Evolutionary conservation across 306 rosid species (phyloP).

Genomic region (Acmispon strigosus): DNA sequence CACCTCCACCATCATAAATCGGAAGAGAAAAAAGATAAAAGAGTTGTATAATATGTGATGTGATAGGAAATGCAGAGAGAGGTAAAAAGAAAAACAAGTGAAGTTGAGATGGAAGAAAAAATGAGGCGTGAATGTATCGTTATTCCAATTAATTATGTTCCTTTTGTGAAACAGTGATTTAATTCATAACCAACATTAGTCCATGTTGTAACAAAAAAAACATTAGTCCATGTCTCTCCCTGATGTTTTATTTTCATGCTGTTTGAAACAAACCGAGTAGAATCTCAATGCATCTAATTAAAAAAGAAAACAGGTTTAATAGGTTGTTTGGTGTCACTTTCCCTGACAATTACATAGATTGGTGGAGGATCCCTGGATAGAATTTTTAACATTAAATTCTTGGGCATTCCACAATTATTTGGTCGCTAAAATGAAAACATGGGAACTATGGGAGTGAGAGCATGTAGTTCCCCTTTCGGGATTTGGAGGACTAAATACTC

Average conservation of each 20-base stretch:
- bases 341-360: conserved; percentile 15
- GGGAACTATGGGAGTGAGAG: conserved; percentile 7
- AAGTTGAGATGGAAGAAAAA: too few species aligned
- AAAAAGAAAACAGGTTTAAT: not conserved
- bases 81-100: too few species aligned
- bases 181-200: too few species aligned
- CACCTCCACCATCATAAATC: too few species aligned
- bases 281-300: conserved; percentile 15
- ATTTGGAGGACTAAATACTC: conserved; percentile 13
- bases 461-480: conserved; percentile 10
- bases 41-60: too few species aligned
- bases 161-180: not conserved
- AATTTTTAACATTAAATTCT: conserved; percentile 2
- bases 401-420: conserved; percentile 7
- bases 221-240: not conserved
- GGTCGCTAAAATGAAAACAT: conserved; percentile 24
- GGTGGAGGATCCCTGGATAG: conserved; percentile 11
- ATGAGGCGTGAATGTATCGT: too few species aligned
- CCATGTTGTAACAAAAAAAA: too few species aligned
- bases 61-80: too few species aligned
- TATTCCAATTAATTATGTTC: not conserved
- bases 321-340: conserved; percentile 7
- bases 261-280: not conserved
- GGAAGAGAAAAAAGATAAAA: too few species aligned
- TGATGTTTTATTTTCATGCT: not conserved